Base-by-base conservation (phyloP, 192 early-diverging fungal genomes). In the Coemansia sp. region DNA sequence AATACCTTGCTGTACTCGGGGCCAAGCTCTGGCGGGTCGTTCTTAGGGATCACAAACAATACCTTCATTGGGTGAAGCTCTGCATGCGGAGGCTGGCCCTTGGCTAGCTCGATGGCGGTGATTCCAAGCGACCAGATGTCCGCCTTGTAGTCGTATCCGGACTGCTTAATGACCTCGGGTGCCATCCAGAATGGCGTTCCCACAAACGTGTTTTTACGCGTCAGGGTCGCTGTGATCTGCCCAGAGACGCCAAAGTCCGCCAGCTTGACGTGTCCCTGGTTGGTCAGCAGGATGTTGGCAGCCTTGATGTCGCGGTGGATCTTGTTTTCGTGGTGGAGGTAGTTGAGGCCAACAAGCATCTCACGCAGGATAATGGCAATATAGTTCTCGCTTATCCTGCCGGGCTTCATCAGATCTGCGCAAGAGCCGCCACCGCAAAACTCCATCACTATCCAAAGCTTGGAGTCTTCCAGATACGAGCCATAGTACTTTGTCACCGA, bases 381-480 rank as follows among this genome's bases (percentile, higher is more conserved):
- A 62, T 90, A 93, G 15, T 88, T 86, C 74, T 99, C 97, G 64
- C 85, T 84, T 71, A 99, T 87, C 6, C 74, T 63, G 4, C 91
- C 93, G 5, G 93, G 82, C 69, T 92, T 93, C 90, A 98, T 92
- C 67, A 99, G 82, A 70, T 99, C 95, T 22, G 90, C 86, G 66
- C 95, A 96, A 9, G 93, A 95, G 20, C 97, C 95, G 33, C 97
- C 97, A 35, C 86, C 89, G 71, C 94, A 96, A 71, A 91, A 96
- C 81, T 96, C 95, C 95, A 97, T 99, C n/a, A 96, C 89, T 34
- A 99, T 97, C 95, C 95, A 99, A 52, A 99, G 83, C 62, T 93
- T 85, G 20, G 92, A 87, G 3, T 86, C 90, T 66, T 95, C 93
- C 59, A 96, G 83, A 75, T 87, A 97, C 57, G 95, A 95, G 15